These are phyloP conservation scores for Biscutella laevigata DNA, from an alignment of 441 rosid species.

Conservation along the genomic window DNA sequence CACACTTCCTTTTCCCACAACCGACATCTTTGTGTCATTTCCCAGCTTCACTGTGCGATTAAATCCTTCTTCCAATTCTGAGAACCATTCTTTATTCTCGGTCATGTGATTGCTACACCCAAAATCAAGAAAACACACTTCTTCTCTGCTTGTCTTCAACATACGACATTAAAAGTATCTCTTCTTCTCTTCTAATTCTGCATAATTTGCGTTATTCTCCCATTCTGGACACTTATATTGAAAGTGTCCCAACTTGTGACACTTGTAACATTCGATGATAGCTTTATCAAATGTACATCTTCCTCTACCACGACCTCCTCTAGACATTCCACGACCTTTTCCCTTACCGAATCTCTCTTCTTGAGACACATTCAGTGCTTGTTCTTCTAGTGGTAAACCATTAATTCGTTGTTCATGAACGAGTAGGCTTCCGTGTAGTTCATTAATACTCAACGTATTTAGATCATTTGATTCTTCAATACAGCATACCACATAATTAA, in stretches of 20 bases:
- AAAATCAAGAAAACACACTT: neutral
- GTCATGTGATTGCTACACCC: neutral
- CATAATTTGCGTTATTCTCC: neutral
- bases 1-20: neutral
- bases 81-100: neutral
- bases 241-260: too few relatives aligned
- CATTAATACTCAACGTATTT: too few relatives aligned
- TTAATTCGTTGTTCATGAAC: neutral
- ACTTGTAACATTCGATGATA: neutral
- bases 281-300: neutral
- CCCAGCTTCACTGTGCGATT: neutral
- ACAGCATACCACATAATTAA: neutral
- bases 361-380: neutral
- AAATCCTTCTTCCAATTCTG: neutral
- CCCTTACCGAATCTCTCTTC: neutral
- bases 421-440: neutral
- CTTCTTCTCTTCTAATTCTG: neutral
- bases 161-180: neutral
- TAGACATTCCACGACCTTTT: neutral
- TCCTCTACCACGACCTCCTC: neutral
- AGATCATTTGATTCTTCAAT: neutral
- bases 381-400: too few relatives aligned
- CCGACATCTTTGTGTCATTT: neutral
- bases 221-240: neutral
- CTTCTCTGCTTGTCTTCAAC: neutral